Evolutionary conservation across 495 filamentous ascomycete genomes (phyloP).

Genomic region (Penicillium steckii): DNA sequence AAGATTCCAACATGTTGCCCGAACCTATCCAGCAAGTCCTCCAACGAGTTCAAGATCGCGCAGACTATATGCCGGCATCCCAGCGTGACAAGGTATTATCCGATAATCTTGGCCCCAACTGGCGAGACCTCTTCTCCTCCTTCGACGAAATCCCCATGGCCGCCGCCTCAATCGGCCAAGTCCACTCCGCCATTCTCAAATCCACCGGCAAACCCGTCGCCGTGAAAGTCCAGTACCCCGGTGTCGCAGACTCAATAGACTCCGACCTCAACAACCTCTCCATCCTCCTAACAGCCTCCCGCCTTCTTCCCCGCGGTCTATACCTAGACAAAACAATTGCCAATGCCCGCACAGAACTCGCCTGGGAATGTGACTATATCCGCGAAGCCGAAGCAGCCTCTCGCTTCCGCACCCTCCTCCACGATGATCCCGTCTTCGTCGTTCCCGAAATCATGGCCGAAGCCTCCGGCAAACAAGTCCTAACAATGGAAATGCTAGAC

Average conservation of each 20-base stretch:
- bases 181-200: conserved; percentile 81
- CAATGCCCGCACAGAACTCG: conserved; percentile 89
- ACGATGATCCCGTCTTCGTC: conserved; percentile 70
- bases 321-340: conserved; percentile 97
- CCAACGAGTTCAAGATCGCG: conserved; percentile 91
- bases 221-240: conserved; percentile 96
- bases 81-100: conserved; percentile 83
- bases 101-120: conserved; percentile 76
- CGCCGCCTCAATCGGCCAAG: conserved; percentile 97
- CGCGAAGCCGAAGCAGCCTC: conserved; percentile 79
- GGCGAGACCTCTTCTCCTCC: conserved; percentile 76
- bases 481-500: conserved; percentile 90
- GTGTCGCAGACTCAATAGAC: conserved; percentile 92
- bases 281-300: conserved; percentile 84
- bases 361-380: conserved; percentile 95
- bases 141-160: conserved; percentile 94
- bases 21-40: conserved; percentile 80
- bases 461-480: conserved; percentile 79
- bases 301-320: conserved; percentile 84
- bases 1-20: conserved; percentile 96
- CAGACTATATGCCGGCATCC: conserved; percentile 95
- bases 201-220: conserved; percentile 75
- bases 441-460: conserved; percentile 77
- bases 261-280: conserved; percentile 92
- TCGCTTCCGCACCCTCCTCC: conserved; percentile 71